Evolutionary conservation across 2,329 filamentous ascomycete genomes (phyloP).

Genomic region (Allantophomopsis lycopodina): DNA sequence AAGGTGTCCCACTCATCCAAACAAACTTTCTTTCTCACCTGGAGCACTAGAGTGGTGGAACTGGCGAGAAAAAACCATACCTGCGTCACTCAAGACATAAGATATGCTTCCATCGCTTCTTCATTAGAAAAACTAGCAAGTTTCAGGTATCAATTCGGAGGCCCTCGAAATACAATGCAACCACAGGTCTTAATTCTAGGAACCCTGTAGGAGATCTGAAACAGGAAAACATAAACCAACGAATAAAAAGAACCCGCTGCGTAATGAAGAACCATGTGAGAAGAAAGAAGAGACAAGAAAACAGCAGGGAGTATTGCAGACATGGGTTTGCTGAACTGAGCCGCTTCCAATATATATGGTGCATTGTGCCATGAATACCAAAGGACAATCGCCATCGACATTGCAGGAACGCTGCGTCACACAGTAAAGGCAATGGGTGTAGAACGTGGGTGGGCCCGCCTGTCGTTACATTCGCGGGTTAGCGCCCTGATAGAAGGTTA

Average conservation of each 20-base stretch:
- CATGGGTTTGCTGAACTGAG: not conserved
- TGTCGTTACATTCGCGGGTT: no score
- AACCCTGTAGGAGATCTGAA: not conserved
- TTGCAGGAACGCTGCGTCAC: no score
- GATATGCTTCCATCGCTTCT: no score
- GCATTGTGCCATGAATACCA: not conserved
- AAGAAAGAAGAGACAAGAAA: not conserved
- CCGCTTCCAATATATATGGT: not conserved
- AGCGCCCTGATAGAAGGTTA: no score
- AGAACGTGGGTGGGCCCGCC: no score
- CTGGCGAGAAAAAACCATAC: no score
- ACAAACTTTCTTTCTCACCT: no score
- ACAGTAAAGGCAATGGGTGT: no score
- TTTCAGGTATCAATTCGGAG: constrained; percentile 1
- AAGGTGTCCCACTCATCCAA: no score
- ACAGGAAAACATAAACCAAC: not conserved
- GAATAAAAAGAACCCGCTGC: not conserved
- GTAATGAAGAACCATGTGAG: not conserved
- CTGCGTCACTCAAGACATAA: no score
- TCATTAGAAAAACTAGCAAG: not conserved
- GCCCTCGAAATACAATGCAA: constrained; percentile 1
- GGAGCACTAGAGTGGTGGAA: no score
- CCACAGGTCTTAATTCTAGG: not conserved
- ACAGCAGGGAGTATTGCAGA: not conserved
- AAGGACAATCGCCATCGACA: no score